These are phyloP conservation scores for Phytophthora palmivora DNA, from an alignment of 352 stramenopile genomes.

Conservation along the genomic window DNA sequence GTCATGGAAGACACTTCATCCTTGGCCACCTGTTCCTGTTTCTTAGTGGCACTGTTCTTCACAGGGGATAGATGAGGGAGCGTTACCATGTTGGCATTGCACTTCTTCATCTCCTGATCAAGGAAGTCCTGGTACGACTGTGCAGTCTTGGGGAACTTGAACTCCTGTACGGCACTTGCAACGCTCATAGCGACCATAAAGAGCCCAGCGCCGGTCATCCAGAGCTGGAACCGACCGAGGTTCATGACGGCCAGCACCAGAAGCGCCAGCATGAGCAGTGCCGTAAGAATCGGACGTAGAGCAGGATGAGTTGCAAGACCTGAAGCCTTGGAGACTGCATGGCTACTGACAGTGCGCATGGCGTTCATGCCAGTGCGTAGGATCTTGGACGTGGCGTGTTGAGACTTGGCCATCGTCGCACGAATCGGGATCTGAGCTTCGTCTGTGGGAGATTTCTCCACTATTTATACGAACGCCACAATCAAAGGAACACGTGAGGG, in stretches of 20 bases:
- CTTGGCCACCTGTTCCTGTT: slow-evolving; percentile 29
- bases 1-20: slow-evolving; percentile 32
- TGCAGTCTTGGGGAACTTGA: slow-evolving; percentile 46
- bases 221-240: slow-evolving; percentile 65
- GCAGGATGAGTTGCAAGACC: slow-evolving; percentile 23
- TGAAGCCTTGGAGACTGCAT: slow-evolving; percentile 31
- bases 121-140: slow-evolving; percentile 66
- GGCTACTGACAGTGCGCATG: slow-evolving; percentile 40
- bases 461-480: slow-evolving; percentile 31
- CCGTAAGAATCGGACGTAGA: slow-evolving; percentile 39
- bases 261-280: slow-evolving; percentile 47
- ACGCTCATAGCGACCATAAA: slow-evolving; percentile 72
- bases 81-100: slow-evolving; percentile 49
- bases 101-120: slow-evolving; percentile 63
- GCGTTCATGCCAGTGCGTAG: slow-evolving; percentile 38
- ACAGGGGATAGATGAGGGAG: slow-evolving; percentile 55
- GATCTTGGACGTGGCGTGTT: slow-evolving; percentile 32
- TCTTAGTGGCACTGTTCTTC: slow-evolving; percentile 25
- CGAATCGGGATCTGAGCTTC: slow-evolving; percentile 20
- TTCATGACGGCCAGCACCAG: slow-evolving; percentile 55
- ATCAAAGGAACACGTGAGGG: slow-evolving; percentile 19
- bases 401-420: slow-evolving; percentile 39
- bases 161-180: slow-evolving; percentile 67
- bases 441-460: slow-evolving; percentile 3
- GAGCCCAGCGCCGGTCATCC: slow-evolving; percentile 70